Percentiles rank a stretch among this genome's conserved stretches.
Conservation (phyloP, 164 flowering plant species). For the Aristolochia fimbriata region DNA sequence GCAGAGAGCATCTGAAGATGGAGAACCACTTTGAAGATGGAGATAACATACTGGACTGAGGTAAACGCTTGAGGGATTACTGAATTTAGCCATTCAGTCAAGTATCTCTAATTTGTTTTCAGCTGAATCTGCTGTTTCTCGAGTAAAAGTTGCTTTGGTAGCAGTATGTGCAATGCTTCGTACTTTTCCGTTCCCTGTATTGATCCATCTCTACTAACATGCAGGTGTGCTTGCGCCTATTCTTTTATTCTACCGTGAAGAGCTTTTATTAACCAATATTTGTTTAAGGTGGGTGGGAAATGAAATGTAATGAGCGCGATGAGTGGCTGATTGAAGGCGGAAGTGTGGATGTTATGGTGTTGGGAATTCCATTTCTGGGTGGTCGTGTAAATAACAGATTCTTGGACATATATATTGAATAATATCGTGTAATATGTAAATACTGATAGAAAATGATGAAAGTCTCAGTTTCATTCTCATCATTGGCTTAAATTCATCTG, state of each 20-base stretch:
- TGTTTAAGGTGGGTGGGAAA: slow-evolving; percentile 11
- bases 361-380: slow-evolving; percentile 9
- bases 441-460: background rate
- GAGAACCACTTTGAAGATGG: slow-evolving; percentile 35
- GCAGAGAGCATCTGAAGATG: slow-evolving; percentile 27
- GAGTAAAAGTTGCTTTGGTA: no score
- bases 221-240: slow-evolving; percentile 30
- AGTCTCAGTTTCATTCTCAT: no score
- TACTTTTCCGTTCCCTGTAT: background rate
- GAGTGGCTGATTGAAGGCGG: no score
- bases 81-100: background rate
- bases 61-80: slow-evolving; percentile 15
- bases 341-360: slow-evolving; percentile 11
- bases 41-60: slow-evolving; percentile 29
- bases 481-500: no score
- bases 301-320: no score
- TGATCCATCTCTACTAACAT: slow-evolving; percentile 3
- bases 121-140: background rate
- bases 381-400: slow-evolving; percentile 18
- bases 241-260: slow-evolving; percentile 34
- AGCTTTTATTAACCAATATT: slow-evolving; percentile 23
- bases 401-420: slow-evolving; percentile 13
- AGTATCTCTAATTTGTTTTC: background rate
- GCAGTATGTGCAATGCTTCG: no score
- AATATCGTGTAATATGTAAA: slow-evolving; percentile 15